Conservation (phyloP, 2,329 filamentous ascomycete genomes). For the Penicillium sp. region DNA sequence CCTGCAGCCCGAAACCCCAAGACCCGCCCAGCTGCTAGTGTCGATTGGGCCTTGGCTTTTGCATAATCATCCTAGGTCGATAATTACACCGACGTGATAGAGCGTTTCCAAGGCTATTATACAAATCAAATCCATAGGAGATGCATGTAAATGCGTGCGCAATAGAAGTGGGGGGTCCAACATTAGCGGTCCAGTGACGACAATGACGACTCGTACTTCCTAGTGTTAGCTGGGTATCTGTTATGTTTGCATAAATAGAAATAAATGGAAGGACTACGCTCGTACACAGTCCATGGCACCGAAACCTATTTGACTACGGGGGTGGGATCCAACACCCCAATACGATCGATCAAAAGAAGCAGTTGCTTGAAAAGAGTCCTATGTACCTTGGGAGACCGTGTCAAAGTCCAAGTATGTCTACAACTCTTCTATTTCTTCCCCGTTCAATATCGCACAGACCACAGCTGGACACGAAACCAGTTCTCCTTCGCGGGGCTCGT, state of each 20-base stretch:
- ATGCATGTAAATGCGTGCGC: background rate
- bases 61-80: background rate
- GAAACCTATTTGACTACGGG: too few species aligned
- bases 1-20: background rate
- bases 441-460: constrained; percentile 5
- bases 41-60: background rate
- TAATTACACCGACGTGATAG: background rate
- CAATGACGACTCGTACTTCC: background rate
- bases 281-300: background rate
- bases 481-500: background rate
- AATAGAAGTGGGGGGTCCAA: background rate
- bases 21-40: background rate
- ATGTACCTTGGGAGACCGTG: constrained; percentile 3
- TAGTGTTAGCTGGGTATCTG: background rate
- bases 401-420: constrained; percentile 5
- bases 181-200: background rate
- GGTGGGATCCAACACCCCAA: background rate
- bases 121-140: background rate
- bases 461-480: background rate
- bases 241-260: too few species aligned
- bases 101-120: background rate
- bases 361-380: constrained; percentile 1
- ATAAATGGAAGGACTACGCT: background rate
- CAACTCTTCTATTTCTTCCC: constrained; percentile 8
- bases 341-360: background rate